These are phyloP conservation scores for Solanum sejunctum DNA, from an alignment of 257 asterid species.

Conservation along the genomic window DNA sequence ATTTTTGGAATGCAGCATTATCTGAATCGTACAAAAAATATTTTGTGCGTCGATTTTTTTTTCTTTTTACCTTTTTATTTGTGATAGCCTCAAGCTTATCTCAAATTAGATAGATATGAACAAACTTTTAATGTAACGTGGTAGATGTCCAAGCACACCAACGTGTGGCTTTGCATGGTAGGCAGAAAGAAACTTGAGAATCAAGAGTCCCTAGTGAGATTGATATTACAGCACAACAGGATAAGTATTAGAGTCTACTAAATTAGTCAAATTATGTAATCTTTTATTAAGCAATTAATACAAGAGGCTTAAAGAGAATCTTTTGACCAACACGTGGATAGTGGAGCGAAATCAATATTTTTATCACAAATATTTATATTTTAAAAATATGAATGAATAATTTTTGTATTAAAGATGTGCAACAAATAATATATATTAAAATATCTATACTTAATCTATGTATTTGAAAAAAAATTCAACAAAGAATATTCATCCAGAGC, in stretches of 20 bases:
- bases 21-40: fast-evolving
- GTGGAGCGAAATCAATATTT: too few relatives aligned
- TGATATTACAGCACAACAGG: neutral
- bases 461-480: too few relatives aligned
- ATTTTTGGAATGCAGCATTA: neutral
- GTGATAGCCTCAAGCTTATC: neutral
- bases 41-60: neutral
- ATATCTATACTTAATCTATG: too few relatives aligned
- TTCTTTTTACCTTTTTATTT: neutral
- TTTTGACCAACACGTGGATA: neutral
- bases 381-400: too few relatives aligned
- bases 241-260: neutral
- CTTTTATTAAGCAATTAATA: neutral
- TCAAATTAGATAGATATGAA: neutral
- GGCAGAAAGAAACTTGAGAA: neutral
- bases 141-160: too few relatives aligned
- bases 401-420: too few relatives aligned
- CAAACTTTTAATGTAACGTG: neutral
- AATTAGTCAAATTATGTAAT: neutral
- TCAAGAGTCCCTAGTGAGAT: neutral
- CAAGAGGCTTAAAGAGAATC: neutral
- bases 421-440: too few relatives aligned
- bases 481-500: neutral
- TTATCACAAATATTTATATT: too few relatives aligned
- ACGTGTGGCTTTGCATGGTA: neutral